Base-by-base conservation (phyloP, 2,329 filamentous ascomycete genomes). In the Niveomyces coronatus region DNA sequence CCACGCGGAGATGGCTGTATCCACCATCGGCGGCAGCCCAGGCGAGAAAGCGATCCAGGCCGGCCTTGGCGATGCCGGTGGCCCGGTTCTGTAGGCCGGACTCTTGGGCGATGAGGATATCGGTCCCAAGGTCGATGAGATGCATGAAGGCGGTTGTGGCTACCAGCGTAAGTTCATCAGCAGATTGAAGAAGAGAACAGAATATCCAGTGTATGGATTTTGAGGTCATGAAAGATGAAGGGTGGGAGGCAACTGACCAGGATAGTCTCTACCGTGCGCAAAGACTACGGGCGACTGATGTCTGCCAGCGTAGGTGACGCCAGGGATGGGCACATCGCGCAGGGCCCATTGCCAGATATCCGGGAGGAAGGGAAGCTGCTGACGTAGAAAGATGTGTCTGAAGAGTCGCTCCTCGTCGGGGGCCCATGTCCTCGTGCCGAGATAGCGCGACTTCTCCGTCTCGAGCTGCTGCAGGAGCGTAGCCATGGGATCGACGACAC, bases 391-490 rank as follows among this genome's bases (percentile, higher is more conserved):
- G 2, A 67, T 45, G 26, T 62, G 55, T 46, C 64, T 59, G 38
- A 65, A 67, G 22, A 67, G 53, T 2, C 47, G 50, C 20, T 64
- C 61, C 45, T 74, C 72, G n/a, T 65, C 65, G 9, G 60, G 53
- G 19, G 73, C 61, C 70, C 72, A 76, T 39, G 62, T 56, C 31
- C 61, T 62, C 28, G 68, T 60, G 17, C 61, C 60, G 0, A 61
- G 61, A 37, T 62, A 66, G 1, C 53, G 47, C 19, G 47, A 39
- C 51, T 63, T 68, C 47, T 70, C 63, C 29, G 53, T 48, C 44
- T 67, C 60, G 52, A 73, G 64, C 41, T 67, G 57, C 9, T 56
- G 50, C 32, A 27, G 14, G 2, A 35, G 13, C n/a, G n/a, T n/a
- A 17, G 37, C 54, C 17, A 56, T 51, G 35, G 61, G 53, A 36